Conservation (phyloP, 768 basidiomycete genomes). For the Lactarius hengduanensis region DNA sequence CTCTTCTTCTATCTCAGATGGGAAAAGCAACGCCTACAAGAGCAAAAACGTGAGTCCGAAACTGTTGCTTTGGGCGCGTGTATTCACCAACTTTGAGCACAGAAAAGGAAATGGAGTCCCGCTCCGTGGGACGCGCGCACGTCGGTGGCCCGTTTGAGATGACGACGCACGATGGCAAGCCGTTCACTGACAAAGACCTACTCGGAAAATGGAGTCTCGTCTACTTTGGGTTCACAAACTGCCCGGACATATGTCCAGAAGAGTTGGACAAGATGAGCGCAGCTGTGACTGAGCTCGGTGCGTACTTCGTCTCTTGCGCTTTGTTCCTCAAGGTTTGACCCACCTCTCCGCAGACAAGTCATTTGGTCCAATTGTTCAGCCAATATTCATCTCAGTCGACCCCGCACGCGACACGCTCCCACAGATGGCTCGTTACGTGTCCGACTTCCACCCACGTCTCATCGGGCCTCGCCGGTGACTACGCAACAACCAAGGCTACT, state of each 20-base stretch:
- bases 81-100: conserved; percentile 4
- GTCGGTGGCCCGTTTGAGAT: conserved; percentile 91
- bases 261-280: conserved; percentile 93
- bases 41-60: conserved; percentile 62
- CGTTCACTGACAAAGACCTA: conserved; percentile 82
- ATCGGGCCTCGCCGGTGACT: conserved; percentile 87
- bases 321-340: neutral
- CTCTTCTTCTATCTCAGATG: conserved; percentile 85
- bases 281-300: conserved; percentile 72
- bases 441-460: conserved; percentile 91
- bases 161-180: conserved; percentile 56
- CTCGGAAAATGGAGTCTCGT: conserved; percentile 88
- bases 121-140: conserved; percentile 77
- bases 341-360: conserved; percentile 53
- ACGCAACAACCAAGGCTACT: conserved; percentile 75
- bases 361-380: conserved; percentile 71
- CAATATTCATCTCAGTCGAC: conserved; percentile 95
- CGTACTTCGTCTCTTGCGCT: conserved; percentile 32
- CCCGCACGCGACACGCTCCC: conserved; percentile 80
- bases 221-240: conserved; percentile 99
- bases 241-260: conserved; percentile 98
- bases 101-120: conserved; percentile 70
- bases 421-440: conserved; percentile 60
- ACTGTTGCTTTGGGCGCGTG: neutral
- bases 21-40: conserved; percentile 78